Evolutionary conservation across 768 basidiomycete genomes (phyloP).

Genomic region (Lactarius quietus): DNA sequence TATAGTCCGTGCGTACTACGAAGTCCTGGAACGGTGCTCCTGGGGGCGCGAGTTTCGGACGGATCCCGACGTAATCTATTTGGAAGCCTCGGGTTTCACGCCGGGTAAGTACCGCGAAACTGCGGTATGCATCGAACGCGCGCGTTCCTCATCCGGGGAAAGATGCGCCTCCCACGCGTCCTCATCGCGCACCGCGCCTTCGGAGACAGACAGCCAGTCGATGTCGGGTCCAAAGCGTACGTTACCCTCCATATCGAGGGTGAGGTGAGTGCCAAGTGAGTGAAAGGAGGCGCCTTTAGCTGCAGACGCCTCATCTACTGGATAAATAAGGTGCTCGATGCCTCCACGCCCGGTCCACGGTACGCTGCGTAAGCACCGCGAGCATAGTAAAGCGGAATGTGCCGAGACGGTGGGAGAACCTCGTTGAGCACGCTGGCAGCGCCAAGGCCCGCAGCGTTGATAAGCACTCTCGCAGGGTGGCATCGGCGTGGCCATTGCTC

Average conservation of each 20-base stretch:
- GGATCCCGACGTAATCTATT: slow-evolving; percentile 81
- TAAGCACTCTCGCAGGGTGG: slow-evolving; percentile 67
- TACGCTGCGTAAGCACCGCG: slow-evolving; percentile 89
- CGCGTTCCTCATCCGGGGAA: slow-evolving; percentile 55
- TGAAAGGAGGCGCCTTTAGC: slow-evolving; percentile 58
- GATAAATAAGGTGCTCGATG: slow-evolving; percentile 82
- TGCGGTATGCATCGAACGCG: slow-evolving; percentile 63
- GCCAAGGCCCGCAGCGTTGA: slow-evolving; percentile 81
- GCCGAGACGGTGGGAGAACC: slow-evolving; percentile 51
- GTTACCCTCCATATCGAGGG: slow-evolving; percentile 78
- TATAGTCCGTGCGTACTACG: slow-evolving; percentile 59
- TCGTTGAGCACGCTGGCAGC: slow-evolving; percentile 68
- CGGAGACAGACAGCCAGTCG: slow-evolving; percentile 71
- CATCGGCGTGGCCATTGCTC: slow-evolving; percentile 44
- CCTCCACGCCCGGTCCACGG: slow-evolving; percentile 67
- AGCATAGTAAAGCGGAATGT: slow-evolving; percentile 75
- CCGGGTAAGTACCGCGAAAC: slow-evolving; percentile 73
- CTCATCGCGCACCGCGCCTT: slow-evolving; percentile 40
- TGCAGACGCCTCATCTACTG: slow-evolving; percentile 69
- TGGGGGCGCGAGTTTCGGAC: slow-evolving; percentile 83
- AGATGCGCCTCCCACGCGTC: slow-evolving; percentile 79
- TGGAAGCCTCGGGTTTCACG: slow-evolving; percentile 54
- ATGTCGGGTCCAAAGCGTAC: slow-evolving; percentile 92
- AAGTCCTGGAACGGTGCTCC: slow-evolving; percentile 83
- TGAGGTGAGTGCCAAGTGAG: slow-evolving; percentile 89